Conservation (phyloP, 75 land plant species). For the Pinus tabuliformis region DNA sequence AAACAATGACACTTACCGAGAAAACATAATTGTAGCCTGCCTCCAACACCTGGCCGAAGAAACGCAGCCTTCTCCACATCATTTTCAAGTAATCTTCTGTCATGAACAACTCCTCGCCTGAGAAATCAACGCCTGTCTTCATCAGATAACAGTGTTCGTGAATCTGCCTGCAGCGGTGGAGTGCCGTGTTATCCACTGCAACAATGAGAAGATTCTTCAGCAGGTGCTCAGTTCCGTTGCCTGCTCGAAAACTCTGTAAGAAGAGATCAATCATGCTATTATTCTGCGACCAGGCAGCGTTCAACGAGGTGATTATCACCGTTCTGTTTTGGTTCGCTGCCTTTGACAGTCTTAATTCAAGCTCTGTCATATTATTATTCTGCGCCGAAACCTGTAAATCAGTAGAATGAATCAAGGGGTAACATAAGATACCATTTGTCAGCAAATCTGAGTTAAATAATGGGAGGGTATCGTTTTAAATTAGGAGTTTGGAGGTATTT, state of each 20-base stretch:
- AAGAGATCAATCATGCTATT: constrained; percentile 42
- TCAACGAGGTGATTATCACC: constrained; percentile 39
- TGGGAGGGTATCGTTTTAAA: no score
- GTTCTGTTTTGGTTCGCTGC: constrained; percentile 26
- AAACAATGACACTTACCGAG: constrained; percentile 3
- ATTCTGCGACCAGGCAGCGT: constrained; percentile 37
- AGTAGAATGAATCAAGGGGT: no score
- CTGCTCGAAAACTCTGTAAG: constrained; percentile 36
- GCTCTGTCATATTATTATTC: no score
- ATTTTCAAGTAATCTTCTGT: constrained; percentile 65
- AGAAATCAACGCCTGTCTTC: constrained; percentile 10
- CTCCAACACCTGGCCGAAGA: constrained; percentile 4
- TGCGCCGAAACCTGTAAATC: no score
- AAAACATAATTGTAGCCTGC: constrained; percentile 9
- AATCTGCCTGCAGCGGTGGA: constrained; percentile 5
- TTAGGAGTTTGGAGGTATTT: no score
- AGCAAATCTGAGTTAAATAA: no score
- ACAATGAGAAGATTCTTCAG: constrained; percentile 37
- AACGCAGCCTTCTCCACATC: constrained; percentile 83
- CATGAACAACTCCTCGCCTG: constrained; percentile 14
- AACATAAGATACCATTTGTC: no score
- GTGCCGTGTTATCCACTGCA: constrained; percentile 22
- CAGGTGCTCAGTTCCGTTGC: constrained; percentile 22
- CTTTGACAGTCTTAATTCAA: not conserved
- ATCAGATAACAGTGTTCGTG: constrained; percentile 12